These are phyloP conservation scores for Klebsormidium nitens DNA, from an alignment of 139 green algal species.

Conservation along the genomic window DNA sequence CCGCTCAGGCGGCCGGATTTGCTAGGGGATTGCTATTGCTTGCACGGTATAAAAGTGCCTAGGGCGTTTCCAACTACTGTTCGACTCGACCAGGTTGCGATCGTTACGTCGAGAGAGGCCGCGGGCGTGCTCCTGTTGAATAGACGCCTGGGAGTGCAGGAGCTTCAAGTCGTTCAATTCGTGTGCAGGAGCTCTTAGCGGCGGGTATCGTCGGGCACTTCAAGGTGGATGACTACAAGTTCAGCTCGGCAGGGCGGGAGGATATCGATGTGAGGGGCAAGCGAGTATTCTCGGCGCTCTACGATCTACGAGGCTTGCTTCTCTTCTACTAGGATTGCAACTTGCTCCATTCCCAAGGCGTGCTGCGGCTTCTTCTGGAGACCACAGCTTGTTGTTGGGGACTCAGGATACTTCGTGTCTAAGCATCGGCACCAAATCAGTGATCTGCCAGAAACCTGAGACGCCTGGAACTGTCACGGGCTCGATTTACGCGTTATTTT, in stretches of 20 bases:
- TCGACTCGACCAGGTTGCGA: neutral
- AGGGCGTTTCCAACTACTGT: neutral
- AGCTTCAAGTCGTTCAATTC: neutral
- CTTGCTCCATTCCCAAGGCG: neutral
- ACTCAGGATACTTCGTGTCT: no score
- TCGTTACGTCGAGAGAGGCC: neutral
- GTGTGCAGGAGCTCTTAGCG: conserved; percentile 32
- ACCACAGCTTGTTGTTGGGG: no score
- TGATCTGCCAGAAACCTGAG: no score
- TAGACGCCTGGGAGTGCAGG: neutral
- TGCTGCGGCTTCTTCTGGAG: neutral
- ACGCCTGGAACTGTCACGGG: no score
- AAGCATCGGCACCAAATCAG: no score
- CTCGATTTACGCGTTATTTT: no score
- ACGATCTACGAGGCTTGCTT: neutral
- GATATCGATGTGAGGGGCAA: conserved; percentile 30
- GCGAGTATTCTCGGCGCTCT: neutral
- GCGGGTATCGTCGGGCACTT: conserved; percentile 10
- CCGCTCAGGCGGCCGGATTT: neutral
- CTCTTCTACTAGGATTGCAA: neutral
- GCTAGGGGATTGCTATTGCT: neutral
- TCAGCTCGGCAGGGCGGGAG: conserved; percentile 30
- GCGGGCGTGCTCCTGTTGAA: neutral
- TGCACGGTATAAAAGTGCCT: neutral
- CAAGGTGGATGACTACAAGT: conserved; percentile 32